Evolutionary conservation across 495 filamentous ascomycete species (phyloP).

Genomic region (Lophium mytilinum): DNA sequence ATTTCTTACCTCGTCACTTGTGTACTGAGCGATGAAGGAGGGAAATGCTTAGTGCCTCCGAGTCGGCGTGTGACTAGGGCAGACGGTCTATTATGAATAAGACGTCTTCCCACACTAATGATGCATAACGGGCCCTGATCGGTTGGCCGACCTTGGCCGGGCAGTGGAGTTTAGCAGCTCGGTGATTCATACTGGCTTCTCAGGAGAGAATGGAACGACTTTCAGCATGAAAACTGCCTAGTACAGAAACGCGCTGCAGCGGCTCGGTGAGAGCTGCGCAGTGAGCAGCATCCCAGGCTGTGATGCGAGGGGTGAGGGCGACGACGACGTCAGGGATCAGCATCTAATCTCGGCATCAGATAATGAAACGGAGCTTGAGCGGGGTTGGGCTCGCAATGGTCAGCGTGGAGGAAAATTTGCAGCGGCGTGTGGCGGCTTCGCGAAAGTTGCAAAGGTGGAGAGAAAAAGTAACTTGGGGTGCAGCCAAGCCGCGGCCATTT

Average conservation of each 20-base stretch:
- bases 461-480: background rate
- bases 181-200: background rate
- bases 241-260: background rate
- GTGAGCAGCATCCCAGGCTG: background rate
- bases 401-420: background rate
- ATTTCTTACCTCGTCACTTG: too few species aligned
- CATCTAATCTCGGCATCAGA: slow-evolving; percentile 8
- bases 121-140: slow-evolving; percentile 5
- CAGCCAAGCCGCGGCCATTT: background rate
- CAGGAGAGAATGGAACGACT: background rate
- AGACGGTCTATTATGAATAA: slow-evolving; percentile 3
- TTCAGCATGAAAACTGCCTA: background rate
- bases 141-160: slow-evolving; percentile 4
- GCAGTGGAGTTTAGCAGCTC: background rate
- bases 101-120: background rate
- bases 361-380: background rate
- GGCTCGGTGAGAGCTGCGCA: background rate
- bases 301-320: background rate
- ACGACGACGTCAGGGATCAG: background rate
- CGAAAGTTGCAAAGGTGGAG: background rate
- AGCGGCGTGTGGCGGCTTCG: background rate
- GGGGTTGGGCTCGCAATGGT: background rate
- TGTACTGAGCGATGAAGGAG: too few species aligned
- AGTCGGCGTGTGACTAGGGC: background rate
- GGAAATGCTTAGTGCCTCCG: too few species aligned